Percentiles rank a stretch among this genome's conserved stretches.
phyloP scores from a whole-genome alignment of 2,329 filamentous ascomycete species.

The Botrytis fragariae region DNA sequence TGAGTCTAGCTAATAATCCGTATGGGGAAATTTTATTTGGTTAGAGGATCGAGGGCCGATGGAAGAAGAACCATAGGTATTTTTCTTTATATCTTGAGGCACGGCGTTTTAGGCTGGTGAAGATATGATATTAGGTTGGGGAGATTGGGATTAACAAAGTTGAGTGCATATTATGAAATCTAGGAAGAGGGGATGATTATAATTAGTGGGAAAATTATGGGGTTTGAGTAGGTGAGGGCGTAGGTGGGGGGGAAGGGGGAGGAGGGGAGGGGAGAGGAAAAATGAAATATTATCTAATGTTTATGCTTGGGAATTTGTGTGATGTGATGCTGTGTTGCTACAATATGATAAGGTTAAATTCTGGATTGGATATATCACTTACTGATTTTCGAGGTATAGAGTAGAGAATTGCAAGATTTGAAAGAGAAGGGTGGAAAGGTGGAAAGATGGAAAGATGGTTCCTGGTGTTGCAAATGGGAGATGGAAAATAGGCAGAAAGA shows the following conservation, averaged over 20 bases:
- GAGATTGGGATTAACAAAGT: background rate
- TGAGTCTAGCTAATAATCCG: background rate
- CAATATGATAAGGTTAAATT: background rate
- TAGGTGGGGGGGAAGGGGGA: no score
- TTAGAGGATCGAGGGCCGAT: background rate
- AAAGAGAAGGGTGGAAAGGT: no score
- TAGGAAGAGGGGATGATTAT: background rate
- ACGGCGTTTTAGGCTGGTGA: slow-evolving; percentile 6
- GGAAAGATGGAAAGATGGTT: no score
- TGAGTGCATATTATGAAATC: background rate
- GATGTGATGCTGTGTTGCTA: background rate
- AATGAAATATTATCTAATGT: background rate
- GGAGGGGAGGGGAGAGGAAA: background rate
- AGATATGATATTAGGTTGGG: slow-evolving; percentile 1
- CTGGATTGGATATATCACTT: no score
- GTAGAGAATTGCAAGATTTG: no score
- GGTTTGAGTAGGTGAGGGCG: background rate
- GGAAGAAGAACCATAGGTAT: background rate
- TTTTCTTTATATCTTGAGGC: slow-evolving; percentile 1
- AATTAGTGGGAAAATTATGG: background rate
- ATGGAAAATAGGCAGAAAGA: no score
- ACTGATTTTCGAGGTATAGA: no score
- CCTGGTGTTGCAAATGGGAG: no score
- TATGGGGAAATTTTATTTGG: background rate
- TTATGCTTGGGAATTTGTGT: background rate